Evolutionary conservation across 192 early-diverging fungal genomes (phyloP).

Genomic region (Gamsiella multidivaricata): DNA sequence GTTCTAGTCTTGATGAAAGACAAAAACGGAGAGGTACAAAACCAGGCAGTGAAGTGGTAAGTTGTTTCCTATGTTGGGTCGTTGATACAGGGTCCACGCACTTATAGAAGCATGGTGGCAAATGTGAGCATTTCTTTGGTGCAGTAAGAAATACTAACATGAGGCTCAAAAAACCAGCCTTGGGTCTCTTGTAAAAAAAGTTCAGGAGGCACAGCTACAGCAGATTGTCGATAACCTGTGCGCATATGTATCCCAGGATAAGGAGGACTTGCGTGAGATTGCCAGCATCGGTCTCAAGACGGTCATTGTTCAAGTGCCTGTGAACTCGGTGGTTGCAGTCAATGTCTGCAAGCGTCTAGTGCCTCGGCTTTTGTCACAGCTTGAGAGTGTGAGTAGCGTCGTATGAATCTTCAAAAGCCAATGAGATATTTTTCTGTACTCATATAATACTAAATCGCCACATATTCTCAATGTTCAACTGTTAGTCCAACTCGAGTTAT

Average conservation of each 20-base stretch:
- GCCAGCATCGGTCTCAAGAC: conserved; percentile 88
- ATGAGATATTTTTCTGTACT: no score
- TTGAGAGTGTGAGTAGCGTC: conserved; percentile 64
- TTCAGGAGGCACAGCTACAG: conserved; percentile 72
- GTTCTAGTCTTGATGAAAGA: conserved; percentile 75
- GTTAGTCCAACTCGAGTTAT: conserved; percentile 58
- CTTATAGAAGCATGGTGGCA: not conserved
- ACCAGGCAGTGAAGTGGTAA: conserved; percentile 78
- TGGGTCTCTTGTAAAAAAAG: conserved; percentile 80
- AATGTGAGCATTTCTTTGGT: not conserved
- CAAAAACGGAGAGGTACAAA: conserved; percentile 89
- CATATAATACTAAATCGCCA: no score
- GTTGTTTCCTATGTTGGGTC: not conserved
- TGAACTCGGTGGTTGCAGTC: conserved; percentile 57
- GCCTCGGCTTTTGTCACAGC: conserved; percentile 72
- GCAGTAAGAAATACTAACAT: no score
- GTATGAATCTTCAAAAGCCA: not conserved
- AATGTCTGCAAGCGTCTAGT: conserved; percentile 72
- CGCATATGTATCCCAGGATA: conserved; percentile 64
- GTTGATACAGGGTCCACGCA: not conserved
- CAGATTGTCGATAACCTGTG: conserved; percentile 81
- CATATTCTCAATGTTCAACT: no score
- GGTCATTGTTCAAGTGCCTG: conserved; percentile 77
- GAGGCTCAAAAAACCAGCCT: no score
- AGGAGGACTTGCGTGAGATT: conserved; percentile 83